Conservation (phyloP, 2,329 filamentous ascomycete genomes). For the Penicillium palitans region DNA sequence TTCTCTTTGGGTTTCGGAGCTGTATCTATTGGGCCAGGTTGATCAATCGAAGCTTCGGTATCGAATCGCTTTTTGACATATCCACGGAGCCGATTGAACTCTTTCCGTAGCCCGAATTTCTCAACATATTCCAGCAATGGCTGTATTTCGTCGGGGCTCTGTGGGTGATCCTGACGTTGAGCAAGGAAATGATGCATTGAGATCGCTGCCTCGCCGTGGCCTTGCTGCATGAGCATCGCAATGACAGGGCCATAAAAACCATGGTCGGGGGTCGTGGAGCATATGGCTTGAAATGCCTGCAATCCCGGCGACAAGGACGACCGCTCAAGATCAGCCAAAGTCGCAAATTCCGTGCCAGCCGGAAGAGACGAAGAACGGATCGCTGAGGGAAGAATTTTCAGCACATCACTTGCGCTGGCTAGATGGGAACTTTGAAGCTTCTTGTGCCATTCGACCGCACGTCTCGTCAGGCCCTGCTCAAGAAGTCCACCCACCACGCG, state of each 20-base stretch:
- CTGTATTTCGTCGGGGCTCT: conserved; percentile 37
- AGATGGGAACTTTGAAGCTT: conserved; percentile 39
- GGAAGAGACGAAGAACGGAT: conserved; percentile 22
- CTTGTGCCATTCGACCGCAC: conserved; percentile 41
- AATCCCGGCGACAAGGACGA: conserved; percentile 27
- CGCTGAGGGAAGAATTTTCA: conserved; percentile 31
- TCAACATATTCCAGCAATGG: conserved; percentile 44
- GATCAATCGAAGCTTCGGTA: conserved; percentile 14
- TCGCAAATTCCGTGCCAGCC: conserved; percentile 16
- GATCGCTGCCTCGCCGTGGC: conserved; percentile 42
- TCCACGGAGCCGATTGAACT: conserved; percentile 24
- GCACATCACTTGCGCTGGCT: conserved; percentile 31
- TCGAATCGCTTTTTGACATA: conserved; percentile 27
- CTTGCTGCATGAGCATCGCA: conserved; percentile 39
- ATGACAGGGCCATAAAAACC: conserved; percentile 49
- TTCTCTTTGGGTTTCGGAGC: conserved; percentile 1
- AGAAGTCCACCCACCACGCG: conserved; percentile 41
- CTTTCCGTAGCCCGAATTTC: conserved; percentile 31
- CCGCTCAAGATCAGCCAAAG: conserved; percentile 8
- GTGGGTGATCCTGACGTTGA: conserved; percentile 45
- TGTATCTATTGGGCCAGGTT: not conserved
- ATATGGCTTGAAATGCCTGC: conserved; percentile 45
- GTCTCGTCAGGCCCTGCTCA: conserved; percentile 27
- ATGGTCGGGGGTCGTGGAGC: conserved; percentile 38
- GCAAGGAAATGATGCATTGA: conserved; percentile 51